A percentile compares a stretch with the other conserved stretches of the same genome.
These are phyloP conservation scores for Lactarius sp. DNA, from an alignment of 768 basidiomycete species.

Conservation along the genomic window DNA sequence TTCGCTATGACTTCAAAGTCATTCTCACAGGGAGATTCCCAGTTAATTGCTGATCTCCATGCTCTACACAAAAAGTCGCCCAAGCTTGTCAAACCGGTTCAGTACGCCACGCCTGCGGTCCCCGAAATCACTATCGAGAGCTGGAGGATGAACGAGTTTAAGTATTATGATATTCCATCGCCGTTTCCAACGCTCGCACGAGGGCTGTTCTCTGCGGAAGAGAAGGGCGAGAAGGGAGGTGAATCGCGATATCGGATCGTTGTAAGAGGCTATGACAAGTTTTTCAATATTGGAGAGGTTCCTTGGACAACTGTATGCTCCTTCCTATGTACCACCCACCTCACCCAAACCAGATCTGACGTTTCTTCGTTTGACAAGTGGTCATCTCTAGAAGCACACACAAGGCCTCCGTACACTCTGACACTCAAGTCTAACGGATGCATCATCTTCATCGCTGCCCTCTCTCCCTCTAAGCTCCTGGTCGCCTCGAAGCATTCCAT, in stretches of 20 bases:
- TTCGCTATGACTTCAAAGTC: conserved; percentile 27
- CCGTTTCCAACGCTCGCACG: conserved; percentile 95
- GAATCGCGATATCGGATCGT: conserved; percentile 57
- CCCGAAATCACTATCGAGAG: conserved; percentile 56
- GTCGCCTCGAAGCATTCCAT: conserved; percentile 92
- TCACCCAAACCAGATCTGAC: background rate
- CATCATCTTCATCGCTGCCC: conserved; percentile 89
- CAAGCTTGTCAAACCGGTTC: conserved; percentile 59
- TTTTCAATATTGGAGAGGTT: conserved; percentile 96
- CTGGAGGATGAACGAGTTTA: conserved; percentile 99
- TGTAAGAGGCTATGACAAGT: conserved; percentile 94
- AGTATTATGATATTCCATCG: conserved; percentile 83
- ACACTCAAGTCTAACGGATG: conserved; percentile 96
- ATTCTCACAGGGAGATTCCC: conserved; percentile 44
- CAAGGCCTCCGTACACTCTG: conserved; percentile 72
- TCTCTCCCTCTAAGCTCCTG: conserved; percentile 67
- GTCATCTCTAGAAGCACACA: conserved; percentile 63
- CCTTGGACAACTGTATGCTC: conserved; percentile 84
- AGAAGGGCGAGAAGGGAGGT: conserved; percentile 32
- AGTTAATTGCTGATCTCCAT: conserved; percentile 53
- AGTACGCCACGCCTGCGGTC: conserved; percentile 54
- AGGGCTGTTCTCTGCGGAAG: conserved; percentile 74
- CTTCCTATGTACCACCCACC: too few species aligned
- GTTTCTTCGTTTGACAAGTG: conserved; percentile 49
- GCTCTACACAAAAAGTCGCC: conserved; percentile 49